Percentiles rank a stretch among this genome's conserved stretches.
Conservation (phyloP, 2,329 filamentous ascomycete species). For the Calonectria honghensis region DNA sequence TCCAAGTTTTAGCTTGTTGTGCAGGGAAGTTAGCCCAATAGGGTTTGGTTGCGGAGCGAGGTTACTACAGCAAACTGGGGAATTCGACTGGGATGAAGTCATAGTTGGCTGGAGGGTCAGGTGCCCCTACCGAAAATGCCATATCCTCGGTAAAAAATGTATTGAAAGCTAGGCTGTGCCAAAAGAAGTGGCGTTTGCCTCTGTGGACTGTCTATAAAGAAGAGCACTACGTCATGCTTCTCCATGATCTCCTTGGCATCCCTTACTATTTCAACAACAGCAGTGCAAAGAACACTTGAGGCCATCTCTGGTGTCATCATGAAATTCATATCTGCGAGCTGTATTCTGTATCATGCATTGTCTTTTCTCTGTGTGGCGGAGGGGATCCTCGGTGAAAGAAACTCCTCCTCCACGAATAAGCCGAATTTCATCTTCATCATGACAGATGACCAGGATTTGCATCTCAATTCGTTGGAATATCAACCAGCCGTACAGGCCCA, state of each 20-base stretch:
- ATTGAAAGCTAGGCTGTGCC: too few relatives aligned
- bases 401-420: background rate
- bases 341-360: background rate
- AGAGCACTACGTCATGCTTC: too few relatives aligned
- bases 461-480: background rate
- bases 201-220: background rate
- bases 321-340: background rate
- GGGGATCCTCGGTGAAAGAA: background rate
- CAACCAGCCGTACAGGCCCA: constrained; percentile 1
- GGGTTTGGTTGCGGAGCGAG: background rate
- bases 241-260: background rate
- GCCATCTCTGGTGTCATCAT: background rate
- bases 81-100: too few relatives aligned
- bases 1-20: background rate
- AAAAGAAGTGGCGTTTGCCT: background rate
- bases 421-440: constrained; percentile 4
- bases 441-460: background rate
- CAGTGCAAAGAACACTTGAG: background rate
- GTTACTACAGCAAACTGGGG: too few relatives aligned
- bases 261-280: background rate
- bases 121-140: too few relatives aligned
- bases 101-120: too few relatives aligned
- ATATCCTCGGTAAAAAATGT: too few relatives aligned
- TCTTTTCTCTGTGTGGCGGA: background rate
- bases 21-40: too few relatives aligned